These are phyloP conservation scores for Coemansia sp. DNA, from an alignment of 192 early-diverging fungal genomes.

Conservation along the genomic window DNA sequence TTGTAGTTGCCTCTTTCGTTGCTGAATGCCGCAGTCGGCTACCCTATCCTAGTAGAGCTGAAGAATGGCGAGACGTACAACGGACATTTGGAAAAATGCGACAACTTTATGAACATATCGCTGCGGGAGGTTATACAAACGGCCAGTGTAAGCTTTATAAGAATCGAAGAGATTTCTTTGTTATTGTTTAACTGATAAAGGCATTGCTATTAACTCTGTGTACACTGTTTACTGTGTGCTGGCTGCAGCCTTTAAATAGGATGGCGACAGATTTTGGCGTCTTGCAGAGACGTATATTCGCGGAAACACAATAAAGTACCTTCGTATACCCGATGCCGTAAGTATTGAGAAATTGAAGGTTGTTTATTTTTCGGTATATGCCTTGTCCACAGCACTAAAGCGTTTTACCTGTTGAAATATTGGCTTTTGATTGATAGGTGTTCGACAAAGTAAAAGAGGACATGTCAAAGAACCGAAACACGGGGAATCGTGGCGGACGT, in stretches of 20 bases:
- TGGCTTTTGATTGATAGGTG: slow-evolving; percentile 41
- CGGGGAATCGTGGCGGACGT: slow-evolving; percentile 43
- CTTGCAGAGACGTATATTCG: slow-evolving; percentile 91
- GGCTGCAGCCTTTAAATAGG: too few relatives aligned
- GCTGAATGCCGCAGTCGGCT: slow-evolving; percentile 83
- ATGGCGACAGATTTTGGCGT: slow-evolving; percentile 92
- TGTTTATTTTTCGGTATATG: background rate
- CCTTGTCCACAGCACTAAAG: background rate
- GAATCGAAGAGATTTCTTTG: too few relatives aligned
- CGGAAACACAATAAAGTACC: slow-evolving; percentile 85
- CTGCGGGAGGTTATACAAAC: slow-evolving; percentile 94
- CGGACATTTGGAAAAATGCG: slow-evolving; percentile 94
- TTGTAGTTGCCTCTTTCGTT: slow-evolving; percentile 87
- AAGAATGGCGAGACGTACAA: slow-evolving; percentile 99
- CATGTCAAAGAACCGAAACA: slow-evolving; percentile 59
- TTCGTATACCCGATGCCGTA: slow-evolving; percentile 84
- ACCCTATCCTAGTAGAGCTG: slow-evolving; percentile 92
- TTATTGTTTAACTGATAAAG: too few relatives aligned
- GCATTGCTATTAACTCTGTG: too few relatives aligned
- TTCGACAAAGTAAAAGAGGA: slow-evolving; percentile 92
- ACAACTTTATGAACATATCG: slow-evolving; percentile 98
- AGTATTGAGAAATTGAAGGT: background rate
- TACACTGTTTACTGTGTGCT: too few relatives aligned
- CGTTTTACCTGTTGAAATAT: background rate
- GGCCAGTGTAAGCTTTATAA: slow-evolving; percentile 65